A percentile compares a stretch with the other conserved stretches of the same genome.
Conservation (phyloP, 2,329 filamentous ascomycete genomes). For the Aureobasidium sp. region DNA sequence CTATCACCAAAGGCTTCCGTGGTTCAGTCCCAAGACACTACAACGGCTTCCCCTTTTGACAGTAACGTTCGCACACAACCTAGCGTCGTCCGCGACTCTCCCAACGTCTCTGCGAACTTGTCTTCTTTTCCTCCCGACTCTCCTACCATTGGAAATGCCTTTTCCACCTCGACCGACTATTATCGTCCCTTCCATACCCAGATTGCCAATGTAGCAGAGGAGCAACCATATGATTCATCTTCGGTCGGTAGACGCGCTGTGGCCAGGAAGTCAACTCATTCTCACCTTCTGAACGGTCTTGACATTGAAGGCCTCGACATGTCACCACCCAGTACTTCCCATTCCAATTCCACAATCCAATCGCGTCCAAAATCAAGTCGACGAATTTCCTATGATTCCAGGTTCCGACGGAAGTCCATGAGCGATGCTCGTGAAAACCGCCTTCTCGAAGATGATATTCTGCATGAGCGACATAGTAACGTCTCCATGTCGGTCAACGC, state of each 20-base stretch:
- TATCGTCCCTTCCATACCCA: slow-evolving; percentile 9
- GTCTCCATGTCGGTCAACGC: slow-evolving; percentile 81
- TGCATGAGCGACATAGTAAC: slow-evolving; percentile 62
- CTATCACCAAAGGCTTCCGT: slow-evolving; percentile 18
- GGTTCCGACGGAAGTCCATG: slow-evolving; percentile 28
- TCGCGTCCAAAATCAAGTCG: slow-evolving; percentile 3
- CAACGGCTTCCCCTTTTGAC: slow-evolving; percentile 12
- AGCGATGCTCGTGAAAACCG: slow-evolving; percentile 30
- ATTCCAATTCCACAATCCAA: neutral
- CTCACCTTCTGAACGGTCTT: slow-evolving; percentile 6
- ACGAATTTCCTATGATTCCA: slow-evolving; percentile 16
- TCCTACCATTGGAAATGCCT: slow-evolving; percentile 10
- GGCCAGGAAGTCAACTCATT: slow-evolving; percentile 6
- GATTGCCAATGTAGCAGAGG: slow-evolving; percentile 1
- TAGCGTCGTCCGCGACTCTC: slow-evolving; percentile 7
- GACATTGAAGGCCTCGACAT: slow-evolving; percentile 18
- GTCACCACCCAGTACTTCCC: slow-evolving; percentile 11
- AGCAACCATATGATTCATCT: slow-evolving; percentile 12
- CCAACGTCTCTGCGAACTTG: slow-evolving; percentile 8
- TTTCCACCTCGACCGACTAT: slow-evolving; percentile 3
- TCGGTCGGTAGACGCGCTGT: slow-evolving; percentile 11
- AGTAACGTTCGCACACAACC: neutral
- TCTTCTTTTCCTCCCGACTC: slow-evolving; percentile 14
- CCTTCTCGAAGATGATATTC: slow-evolving; percentile 32
- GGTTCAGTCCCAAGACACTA: neutral